Conservation (phyloP, 495 filamentous ascomycete species). For the Neurospora sp. region DNA sequence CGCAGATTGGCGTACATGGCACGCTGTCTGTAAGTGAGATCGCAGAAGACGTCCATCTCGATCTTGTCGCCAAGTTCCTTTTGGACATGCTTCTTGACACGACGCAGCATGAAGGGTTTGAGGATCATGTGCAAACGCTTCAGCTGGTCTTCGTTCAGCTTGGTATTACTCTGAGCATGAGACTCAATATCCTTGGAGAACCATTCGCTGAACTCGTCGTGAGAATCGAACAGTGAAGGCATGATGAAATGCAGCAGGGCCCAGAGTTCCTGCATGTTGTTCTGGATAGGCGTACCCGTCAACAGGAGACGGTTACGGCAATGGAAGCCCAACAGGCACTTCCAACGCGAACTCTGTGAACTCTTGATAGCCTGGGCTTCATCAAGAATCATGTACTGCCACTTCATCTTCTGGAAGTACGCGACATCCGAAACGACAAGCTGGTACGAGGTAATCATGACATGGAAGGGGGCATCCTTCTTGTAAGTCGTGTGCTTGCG, state of each 20-base stretch:
- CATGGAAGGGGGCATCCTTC: slow-evolving; percentile 87
- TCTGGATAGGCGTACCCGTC: slow-evolving; percentile 96
- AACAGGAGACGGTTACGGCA: slow-evolving; percentile 92
- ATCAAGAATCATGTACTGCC: slow-evolving; percentile 99
- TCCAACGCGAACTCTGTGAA: slow-evolving; percentile 92
- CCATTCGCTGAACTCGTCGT: slow-evolving; percentile 99
- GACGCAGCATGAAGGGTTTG: slow-evolving; percentile 98
- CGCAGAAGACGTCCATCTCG: slow-evolving; percentile 90
- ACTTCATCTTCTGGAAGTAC: slow-evolving; percentile 97
- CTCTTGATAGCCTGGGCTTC: slow-evolving; percentile 99
- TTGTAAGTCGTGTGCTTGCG: slow-evolving; percentile 93
- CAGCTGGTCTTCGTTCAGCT: slow-evolving; percentile 95
- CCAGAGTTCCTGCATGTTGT: slow-evolving; percentile 99
- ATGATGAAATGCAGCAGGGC: slow-evolving; percentile 98
- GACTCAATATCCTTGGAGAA: slow-evolving; percentile 99
- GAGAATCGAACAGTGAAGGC: slow-evolving; percentile 95
- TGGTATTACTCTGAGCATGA: slow-evolving; percentile 96
- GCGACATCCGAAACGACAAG: slow-evolving; percentile 90
- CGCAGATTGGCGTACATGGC: slow-evolving; percentile 83
- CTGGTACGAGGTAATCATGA: slow-evolving; percentile 94
- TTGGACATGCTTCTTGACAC: slow-evolving; percentile 98
- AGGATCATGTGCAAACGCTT: slow-evolving; percentile 96
- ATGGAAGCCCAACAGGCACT: slow-evolving; percentile 84
- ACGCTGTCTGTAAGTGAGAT: slow-evolving; percentile 95
- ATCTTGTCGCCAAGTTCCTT: slow-evolving; percentile 99